Evolutionary conservation across 2,329 filamentous ascomycete genomes (phyloP).

Genomic region (Curvularia hawaiiensis): DNA sequence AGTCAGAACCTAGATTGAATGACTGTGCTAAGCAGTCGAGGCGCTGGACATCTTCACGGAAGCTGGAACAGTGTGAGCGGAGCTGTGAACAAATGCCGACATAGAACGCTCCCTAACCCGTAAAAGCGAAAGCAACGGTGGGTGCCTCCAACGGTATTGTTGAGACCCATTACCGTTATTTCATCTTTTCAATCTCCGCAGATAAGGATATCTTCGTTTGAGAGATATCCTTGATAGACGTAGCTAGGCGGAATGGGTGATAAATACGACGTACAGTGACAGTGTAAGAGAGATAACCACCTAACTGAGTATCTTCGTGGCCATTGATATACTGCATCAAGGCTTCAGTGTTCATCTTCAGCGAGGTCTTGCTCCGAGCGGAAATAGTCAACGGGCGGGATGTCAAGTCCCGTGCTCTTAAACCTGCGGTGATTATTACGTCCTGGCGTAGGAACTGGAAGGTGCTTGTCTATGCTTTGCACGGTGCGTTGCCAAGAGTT

Average conservation of each 20-base stretch:
- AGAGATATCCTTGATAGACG: not conserved
- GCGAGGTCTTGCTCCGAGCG: not conserved
- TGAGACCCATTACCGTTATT: conserved; percentile 26
- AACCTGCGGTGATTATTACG: too few species aligned
- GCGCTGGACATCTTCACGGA: conserved; percentile 34
- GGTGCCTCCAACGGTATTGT: too few species aligned
- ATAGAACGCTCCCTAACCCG: conserved; percentile 45
- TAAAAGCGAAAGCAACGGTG: conserved; percentile 44
- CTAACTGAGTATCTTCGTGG: not conserved
- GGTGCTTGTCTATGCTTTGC: conserved; percentile 9
- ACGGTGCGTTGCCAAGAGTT: conserved; percentile 6
- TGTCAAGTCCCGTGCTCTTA: too few species aligned
- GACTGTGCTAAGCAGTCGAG: too few species aligned
- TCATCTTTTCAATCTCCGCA: too few species aligned
- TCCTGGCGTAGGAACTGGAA: too few species aligned
- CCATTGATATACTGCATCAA: conserved; percentile 3
- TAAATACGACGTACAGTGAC: not conserved
- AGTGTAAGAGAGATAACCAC: conserved; percentile 2
- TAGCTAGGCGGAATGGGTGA: conserved; percentile 4
- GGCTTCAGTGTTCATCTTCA: not conserved
- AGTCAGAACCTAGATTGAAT: too few species aligned
- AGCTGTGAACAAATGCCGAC: conserved; percentile 17
- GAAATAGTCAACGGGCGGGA: too few species aligned
- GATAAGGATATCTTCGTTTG: not conserved
- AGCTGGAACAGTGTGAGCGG: conserved; percentile 23